Evolutionary conservation across 352 stramenopile genomes (phyloP).

Genomic region (Pythium sukuiense): DNA sequence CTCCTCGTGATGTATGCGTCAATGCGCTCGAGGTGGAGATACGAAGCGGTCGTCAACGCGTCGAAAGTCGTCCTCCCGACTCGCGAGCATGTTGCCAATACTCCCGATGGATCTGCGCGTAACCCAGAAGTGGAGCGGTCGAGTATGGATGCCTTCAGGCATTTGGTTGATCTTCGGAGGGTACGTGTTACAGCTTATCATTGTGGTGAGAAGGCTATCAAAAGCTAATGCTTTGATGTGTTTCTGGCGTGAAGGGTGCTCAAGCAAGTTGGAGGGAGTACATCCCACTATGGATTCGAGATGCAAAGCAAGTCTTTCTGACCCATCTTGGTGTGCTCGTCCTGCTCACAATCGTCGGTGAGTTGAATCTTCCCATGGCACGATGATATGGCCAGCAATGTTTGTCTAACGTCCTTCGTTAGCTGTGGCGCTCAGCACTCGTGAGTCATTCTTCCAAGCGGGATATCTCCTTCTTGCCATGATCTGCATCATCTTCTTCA

Average conservation of each 20-base stretch:
- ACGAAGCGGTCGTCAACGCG: conserved; percentile 58
- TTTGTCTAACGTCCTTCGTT: conserved; percentile 14
- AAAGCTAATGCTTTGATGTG: not conserved
- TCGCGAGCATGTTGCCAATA: not conserved
- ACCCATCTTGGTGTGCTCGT: conserved; percentile 80
- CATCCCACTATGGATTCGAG: conserved; percentile 61
- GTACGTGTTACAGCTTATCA: conserved; percentile 1
- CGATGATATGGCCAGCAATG: not conserved
- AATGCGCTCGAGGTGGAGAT: conserved; percentile 75
- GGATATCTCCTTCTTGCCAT: conserved; percentile 81
- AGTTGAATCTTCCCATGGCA: not conserved
- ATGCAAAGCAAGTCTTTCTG: conserved; percentile 73
- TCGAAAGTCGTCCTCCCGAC: conserved; percentile 11
- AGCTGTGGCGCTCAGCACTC: conserved; percentile 81
- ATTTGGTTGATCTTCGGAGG: conserved; percentile 17
- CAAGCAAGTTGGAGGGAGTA: conserved; percentile 51
- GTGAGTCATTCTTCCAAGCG: conserved; percentile 82
- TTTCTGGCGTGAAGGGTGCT: conserved; percentile 37
- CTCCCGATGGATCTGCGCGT: not conserved
- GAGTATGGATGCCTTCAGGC: conserved; percentile 25
- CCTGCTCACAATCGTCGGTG: conserved; percentile 80
- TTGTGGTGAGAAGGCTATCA: not conserved
- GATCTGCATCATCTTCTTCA: conserved; percentile 80
- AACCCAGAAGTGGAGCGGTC: conserved; percentile 16
- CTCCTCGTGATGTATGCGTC: conserved; percentile 79